Base-by-base conservation (phyloP, 371 early-diverging fungal species). In the Smittium mucronatum region DNA sequence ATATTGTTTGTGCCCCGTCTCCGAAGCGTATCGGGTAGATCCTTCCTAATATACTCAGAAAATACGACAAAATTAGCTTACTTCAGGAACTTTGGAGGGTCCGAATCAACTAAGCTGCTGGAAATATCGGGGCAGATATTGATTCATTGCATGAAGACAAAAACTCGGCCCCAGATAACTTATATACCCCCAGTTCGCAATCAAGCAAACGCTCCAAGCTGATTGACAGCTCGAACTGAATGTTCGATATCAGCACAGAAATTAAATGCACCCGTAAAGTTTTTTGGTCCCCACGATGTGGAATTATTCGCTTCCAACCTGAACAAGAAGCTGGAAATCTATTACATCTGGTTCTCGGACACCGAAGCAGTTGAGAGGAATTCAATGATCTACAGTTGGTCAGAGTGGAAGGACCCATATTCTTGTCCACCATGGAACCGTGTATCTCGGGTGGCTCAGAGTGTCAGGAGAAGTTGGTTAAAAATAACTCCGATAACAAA, bases 261-360 rank as follows among this genome's bases (percentile, higher is more conserved):
- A 59, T 59, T 59, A 11, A 59, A 5, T 11, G 5, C 28, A 5
- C 15, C 26, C 5, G 26, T 21, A 11, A 5, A 16, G 2, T 28
- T 15, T 28, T 59, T 59, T 59, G 59, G 59, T 28, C 28, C 59
- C 5, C 59, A 59, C 59, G 28, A 59, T 28, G 59, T 26, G 28
- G 59, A 59, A 2, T 26, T 59, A 26, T 59, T 59, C 28, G 59
- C 59, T 59, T 59, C 59, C 59, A 15, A 59, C 15, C 11, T 21
- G 8, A 59, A 59, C 26, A 59, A 59, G n/a, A 59, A 59, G 59
- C n/a, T 59, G 59, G 59, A 59, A 59, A 5, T 28, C 5, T 59
- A 59, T 16, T 59, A 59, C 59, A 59, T 5, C 28, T 59, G 59
- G 59, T 26, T 59, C 59, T 5, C 15, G 59, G 59, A 59, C 26